A percentile compares a stretch with the other conserved stretches of the same genome.
These are phyloP conservation scores for Dictyophora rubrovolvata DNA, from an alignment of 768 basidiomycete genomes.

Conservation along the genomic window DNA sequence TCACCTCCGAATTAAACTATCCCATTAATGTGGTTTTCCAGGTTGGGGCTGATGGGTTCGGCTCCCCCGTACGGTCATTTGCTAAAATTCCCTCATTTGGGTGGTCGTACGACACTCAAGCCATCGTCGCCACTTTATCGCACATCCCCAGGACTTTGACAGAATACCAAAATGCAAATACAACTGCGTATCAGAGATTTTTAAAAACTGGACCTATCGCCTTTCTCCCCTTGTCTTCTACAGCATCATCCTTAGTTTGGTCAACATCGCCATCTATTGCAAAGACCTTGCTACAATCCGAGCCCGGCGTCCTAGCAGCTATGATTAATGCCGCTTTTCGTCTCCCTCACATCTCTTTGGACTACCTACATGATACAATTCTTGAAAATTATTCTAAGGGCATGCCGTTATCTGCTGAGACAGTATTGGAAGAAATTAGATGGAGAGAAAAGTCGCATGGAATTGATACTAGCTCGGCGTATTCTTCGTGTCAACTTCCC, in stretches of 20 bases:
- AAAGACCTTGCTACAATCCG: conserved; percentile 54
- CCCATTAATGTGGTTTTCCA: conserved; percentile 19
- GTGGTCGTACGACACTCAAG: conserved; percentile 84
- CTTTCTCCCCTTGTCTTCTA: conserved; percentile 79
- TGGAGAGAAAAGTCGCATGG: conserved; percentile 68
- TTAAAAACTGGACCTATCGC: conserved; percentile 92
- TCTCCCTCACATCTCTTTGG: conserved; percentile 62
- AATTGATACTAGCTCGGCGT: conserved; percentile 54
- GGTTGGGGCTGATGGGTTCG: conserved; percentile 94
- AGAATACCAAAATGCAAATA: conserved; percentile 52
- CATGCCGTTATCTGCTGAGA: conserved; percentile 33
- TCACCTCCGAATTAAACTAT: not conserved
- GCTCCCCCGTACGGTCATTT: conserved; percentile 85
- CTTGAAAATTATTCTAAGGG: conserved; percentile 41
- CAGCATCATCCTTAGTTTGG: conserved; percentile 86
- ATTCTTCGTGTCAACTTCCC: conserved; percentile 28
- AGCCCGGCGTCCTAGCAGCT: conserved; percentile 47
- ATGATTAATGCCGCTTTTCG: conserved; percentile 93
- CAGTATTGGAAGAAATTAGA: conserved; percentile 50
- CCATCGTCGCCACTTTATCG: conserved; percentile 78
- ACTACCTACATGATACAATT: conserved; percentile 53
- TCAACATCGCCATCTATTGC: conserved; percentile 75
- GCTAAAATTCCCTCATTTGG: conserved; percentile 82
- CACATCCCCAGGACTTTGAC: conserved; percentile 50
- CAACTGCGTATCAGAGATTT: conserved; percentile 88